phyloP scores from a whole-genome alignment of 305 asterid species.

The Fraxinus nigra region DNA sequence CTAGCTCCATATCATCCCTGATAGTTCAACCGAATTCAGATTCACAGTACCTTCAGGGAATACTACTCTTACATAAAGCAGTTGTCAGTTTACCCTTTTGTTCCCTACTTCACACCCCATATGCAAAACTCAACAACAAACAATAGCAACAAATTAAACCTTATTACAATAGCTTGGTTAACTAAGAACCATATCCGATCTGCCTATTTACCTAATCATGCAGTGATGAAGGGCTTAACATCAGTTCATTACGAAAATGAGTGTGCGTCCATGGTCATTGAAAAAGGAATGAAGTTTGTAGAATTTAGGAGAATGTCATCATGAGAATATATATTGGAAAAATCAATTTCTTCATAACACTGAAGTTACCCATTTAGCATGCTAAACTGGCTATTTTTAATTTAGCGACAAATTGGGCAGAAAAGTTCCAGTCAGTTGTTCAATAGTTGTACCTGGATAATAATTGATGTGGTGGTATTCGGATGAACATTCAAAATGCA shows the following conservation, averaged over 20 bases:
- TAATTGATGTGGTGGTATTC: slow-evolving; percentile 75
- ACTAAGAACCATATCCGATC: neutral
- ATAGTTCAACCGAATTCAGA: neutral
- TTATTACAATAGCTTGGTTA: neutral
- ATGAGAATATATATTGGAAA: neutral
- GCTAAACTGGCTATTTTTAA: neutral
- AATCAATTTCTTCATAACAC: neutral
- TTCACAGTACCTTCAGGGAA: neutral
- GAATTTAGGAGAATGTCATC: neutral
- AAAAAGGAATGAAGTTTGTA: neutral
- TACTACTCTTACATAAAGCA: neutral
- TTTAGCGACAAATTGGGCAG: neutral
- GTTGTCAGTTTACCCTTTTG: neutral
- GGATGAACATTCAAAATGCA: slow-evolving; percentile 76
- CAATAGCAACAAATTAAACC: neutral
- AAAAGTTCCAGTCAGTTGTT: neutral
- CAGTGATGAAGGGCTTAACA: neutral
- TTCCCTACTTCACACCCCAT: neutral
- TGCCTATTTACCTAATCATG: slow-evolving; percentile 6
- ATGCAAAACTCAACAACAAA: neutral
- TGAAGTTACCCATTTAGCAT: slow-evolving; percentile 4
- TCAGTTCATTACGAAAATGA: neutral
- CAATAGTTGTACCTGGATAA: slow-evolving; percentile 54
- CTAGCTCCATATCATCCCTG: neutral
- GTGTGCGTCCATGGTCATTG: neutral